Conservation (phyloP, 2,329 filamentous ascomycete genomes). For the Fusarium bactridioides region DNA sequence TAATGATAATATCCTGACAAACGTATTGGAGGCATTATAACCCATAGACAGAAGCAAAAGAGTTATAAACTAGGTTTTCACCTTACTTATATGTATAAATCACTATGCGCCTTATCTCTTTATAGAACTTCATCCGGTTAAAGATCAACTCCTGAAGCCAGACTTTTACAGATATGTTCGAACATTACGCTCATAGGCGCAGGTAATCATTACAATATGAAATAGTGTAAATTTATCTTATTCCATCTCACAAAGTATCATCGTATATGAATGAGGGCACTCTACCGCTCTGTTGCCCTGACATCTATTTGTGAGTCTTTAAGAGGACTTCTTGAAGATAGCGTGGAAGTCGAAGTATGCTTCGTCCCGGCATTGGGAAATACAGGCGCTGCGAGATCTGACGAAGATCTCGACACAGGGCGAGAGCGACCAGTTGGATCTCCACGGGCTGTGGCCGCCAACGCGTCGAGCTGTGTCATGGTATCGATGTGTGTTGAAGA, state of each 20-base stretch:
- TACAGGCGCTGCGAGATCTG: not conserved
- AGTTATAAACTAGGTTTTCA: not conserved
- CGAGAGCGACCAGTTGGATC: conserved; percentile 53
- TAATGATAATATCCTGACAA: not conserved
- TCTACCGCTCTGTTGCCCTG: not conserved
- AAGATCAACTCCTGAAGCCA: not conserved
- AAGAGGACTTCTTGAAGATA: conserved; percentile 7
- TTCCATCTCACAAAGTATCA: not conserved
- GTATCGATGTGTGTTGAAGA: conserved; percentile 68
- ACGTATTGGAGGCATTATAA: not conserved
- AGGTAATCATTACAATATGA: not conserved
- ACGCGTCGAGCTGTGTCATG: conserved; percentile 86
- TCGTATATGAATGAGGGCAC: too few relatives aligned
- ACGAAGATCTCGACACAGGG: conserved; percentile 15
- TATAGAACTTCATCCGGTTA: not conserved
- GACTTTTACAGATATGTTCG: not conserved
- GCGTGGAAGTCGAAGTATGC: not conserved
- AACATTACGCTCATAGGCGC: not conserved
- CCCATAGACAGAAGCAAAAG: too few relatives aligned
- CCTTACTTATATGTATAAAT: not conserved
- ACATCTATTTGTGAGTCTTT: conserved; percentile 18
- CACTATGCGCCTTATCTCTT: too few relatives aligned
- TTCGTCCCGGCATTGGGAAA: not conserved
- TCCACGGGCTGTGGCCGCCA: conserved; percentile 89
- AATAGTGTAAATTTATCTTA: not conserved